Base-by-base conservation (phyloP, 2,329 filamentous ascomycete species). In the Gremmenia infestans region DNA sequence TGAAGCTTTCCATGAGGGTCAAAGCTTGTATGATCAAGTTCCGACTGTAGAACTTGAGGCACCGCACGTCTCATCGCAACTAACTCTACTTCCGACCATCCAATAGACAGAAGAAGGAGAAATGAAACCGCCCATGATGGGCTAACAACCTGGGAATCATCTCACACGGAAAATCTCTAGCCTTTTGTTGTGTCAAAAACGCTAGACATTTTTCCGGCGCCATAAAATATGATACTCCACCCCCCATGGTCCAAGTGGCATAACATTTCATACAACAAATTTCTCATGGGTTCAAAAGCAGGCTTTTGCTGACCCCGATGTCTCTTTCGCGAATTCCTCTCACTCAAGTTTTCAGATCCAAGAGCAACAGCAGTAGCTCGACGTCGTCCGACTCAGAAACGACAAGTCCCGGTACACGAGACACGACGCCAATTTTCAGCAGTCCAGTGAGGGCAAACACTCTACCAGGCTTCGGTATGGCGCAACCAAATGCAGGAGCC, bases 281-380 rank as follows among this genome's bases (percentile, higher is more conserved):
- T 37, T 51, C 39, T 42, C 9, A 51, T 51, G 49, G 19, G 14
- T 22, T 22, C 37, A n/a, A 23, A 32, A 17, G 15, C 23, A 28
- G 37, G 17, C 19, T n/a, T 43, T 12, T 12, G 6, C 23, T 51
- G 35, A 25, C 22, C 23, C 45, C 45, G 43, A 64, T 64, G 62
- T 79, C 68, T 77, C 72, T 35, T 70, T 60, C 58, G 61, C 55
- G 58, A 53, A 64, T 64, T 47, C 62, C 62, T 40, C 60, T 64
- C 23, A 53, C 56, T 28, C 58, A 57, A 62, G 58, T 64, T 45
- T 64, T 64, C 52, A 50, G 62, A 39, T 43, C 56, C 19, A 59
- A 59, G 25, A 32, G 60, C 9, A 22, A 49, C 40, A 60, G 50
- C 47, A 53, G 57, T 1, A 52, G 51, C 48, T 53, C 51, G 15